A percentile compares a stretch with the other conserved stretches of the same genome.
Conservation (phyloP, 164 flowering plant species). For the Santalum album region DNA sequence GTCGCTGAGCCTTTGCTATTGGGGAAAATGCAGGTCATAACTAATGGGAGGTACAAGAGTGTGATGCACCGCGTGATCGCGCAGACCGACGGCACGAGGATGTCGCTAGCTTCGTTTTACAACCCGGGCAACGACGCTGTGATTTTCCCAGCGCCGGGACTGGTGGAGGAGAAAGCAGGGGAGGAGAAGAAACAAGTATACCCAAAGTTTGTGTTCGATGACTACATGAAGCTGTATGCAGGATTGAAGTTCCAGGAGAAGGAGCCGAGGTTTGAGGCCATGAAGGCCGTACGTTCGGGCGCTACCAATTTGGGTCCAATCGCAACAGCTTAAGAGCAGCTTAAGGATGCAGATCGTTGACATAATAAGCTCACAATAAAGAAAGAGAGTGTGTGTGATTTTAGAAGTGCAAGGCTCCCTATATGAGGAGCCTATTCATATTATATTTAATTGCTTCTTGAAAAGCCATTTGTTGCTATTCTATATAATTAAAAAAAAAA, state of each 20-base stretch:
- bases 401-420: too few species aligned
- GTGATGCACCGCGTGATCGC: constrained; percentile 79
- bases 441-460: too few species aligned
- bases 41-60: constrained; percentile 93
- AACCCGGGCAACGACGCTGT: constrained; percentile 84
- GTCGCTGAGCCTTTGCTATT: too few species aligned
- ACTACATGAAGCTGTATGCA: constrained; percentile 90
- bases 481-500: too few species aligned
- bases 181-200: constrained; percentile 32
- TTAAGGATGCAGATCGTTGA: too few species aligned
- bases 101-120: constrained; percentile 90
- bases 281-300: constrained; percentile 32
- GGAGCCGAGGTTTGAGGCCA: constrained; percentile 83
- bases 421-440: too few species aligned
- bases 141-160: constrained; percentile 63
- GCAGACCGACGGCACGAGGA: constrained; percentile 62
- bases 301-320: too few species aligned
- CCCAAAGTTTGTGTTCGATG: constrained; percentile 83
- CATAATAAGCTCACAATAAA: too few species aligned
- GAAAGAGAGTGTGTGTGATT: too few species aligned
- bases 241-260: constrained; percentile 76
- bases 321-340: too few species aligned
- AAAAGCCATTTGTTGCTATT: too few species aligned
- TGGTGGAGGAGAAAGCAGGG: constrained; percentile 45
- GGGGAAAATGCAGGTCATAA: constrained; percentile 46